Base-by-base conservation (phyloP, 306 rosid species). In the Erythrophleum fordii region DNA sequence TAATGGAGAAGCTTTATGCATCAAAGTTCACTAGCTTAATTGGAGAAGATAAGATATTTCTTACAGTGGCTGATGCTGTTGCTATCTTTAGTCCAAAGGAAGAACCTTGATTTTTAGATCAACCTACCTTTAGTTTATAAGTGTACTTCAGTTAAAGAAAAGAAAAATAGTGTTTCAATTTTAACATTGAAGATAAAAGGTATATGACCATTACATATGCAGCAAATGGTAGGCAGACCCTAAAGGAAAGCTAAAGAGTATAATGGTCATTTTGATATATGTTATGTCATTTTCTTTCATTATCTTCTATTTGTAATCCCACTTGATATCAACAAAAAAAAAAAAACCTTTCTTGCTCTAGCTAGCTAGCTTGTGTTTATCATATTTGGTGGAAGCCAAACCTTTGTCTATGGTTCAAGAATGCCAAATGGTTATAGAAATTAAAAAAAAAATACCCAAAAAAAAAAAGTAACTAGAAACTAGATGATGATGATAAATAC, bases 41-140 rank as follows among this genome's bases (percentile, higher is more conserved):
- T 9, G 99, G 99, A 2, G 88, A 86, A 70, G 81, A 85, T 48
- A 91, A 84, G 77, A 89, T 95, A 68, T 93, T 93, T 70, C 85
- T 86, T 0, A 83, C 94, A 56, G 99, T 91, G 45, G 83, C 81
- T 46, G 95, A 91, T 83, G 97, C 92, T 71, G 87, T 95, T 72
- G 72, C 77, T 53, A 77, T 77, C 28, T 78, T 83, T 73, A 84
- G 86, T 23, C 77, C 93, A 11, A 82, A 71, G 22, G 51, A 44
- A 44, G 48, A 42, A 23, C 73, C 73, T 48, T 69, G 13, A 69
- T 42, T 68, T 10, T 39, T 41, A 18, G 29, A 6, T 10, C 18
- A 66, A 20, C 18, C 10, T 20, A 37, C 29, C 70, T 35, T 58
- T 37, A 35, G 48, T 4, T 16, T 34, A 3, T 22, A 9, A 48